Evolutionary conservation across 106 monocot species (phyloP).

Genomic region (Platanthera guangdongensis): DNA sequence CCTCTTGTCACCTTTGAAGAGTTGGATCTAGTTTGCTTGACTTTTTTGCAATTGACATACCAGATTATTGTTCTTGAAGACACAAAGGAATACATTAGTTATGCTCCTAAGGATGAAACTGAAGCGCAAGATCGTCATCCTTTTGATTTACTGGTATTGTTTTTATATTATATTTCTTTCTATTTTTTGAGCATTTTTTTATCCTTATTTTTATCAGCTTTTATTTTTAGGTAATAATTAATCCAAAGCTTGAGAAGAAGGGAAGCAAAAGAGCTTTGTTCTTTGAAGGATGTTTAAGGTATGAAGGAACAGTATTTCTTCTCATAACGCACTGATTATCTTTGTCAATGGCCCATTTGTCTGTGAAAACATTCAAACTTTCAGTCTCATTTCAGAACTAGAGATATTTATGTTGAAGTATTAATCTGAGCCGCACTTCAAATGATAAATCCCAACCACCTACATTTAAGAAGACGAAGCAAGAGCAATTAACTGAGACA

Average conservation of each 20-base stretch:
- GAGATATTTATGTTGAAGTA: background rate
- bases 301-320: background rate
- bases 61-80: conserved; percentile 98
- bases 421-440: too few relatives aligned
- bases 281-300: conserved; percentile 98
- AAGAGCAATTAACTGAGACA: too few relatives aligned
- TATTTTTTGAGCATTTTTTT: background rate
- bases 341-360: background rate
- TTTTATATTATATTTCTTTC: background rate
- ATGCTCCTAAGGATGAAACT: conserved; percentile 54
- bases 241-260: conserved; percentile 67
- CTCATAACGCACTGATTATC: background rate
- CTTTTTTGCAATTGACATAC: background rate
- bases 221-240: conserved; percentile 64
- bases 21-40: background rate
- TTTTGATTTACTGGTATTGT: conserved; percentile 78
- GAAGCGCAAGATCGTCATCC: conserved; percentile 76
- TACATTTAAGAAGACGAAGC: too few relatives aligned
- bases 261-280: conserved; percentile 67
- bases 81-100: conserved; percentile 81
- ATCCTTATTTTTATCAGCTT: conserved; percentile 7
- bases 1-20: background rate
- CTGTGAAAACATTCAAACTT: background rate
- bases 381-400: background rate
- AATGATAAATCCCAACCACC: too few relatives aligned